A percentile compares a stretch with the other conserved stretches of the same genome.
phyloP scores from a whole-genome alignment of 768 basidiomycete species.

The Mrakia frigida region DNA sequence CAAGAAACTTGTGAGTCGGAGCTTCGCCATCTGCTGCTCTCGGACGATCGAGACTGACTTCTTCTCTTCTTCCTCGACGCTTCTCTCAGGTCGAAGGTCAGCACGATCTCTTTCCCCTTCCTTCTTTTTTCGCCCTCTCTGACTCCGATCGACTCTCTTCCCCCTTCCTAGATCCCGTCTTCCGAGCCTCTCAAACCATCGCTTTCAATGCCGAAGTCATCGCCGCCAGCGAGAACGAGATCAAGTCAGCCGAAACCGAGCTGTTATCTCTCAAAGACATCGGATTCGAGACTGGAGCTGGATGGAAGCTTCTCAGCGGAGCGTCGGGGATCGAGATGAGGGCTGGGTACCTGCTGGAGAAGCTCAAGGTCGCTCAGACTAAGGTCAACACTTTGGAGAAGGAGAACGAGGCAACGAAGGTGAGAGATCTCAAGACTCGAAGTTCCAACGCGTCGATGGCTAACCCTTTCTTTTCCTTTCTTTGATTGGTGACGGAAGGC shows the following conservation, averaged over 20 bases:
- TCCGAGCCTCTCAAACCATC: slow-evolving; percentile 75
- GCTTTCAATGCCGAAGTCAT: slow-evolving; percentile 58
- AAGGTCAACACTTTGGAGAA: slow-evolving; percentile 67
- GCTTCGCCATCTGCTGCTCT: background rate
- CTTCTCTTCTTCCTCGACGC: slow-evolving; percentile 23
- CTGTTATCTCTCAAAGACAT: slow-evolving; percentile 64
- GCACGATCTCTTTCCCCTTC: slow-evolving; percentile 9
- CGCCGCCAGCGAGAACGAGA: slow-evolving; percentile 54
- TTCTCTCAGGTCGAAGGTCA: slow-evolving; percentile 11
- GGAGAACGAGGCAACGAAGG: slow-evolving; percentile 63
- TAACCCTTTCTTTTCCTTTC: background rate
- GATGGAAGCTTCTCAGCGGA: slow-evolving; percentile 18
- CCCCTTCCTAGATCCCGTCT: slow-evolving; percentile 58
- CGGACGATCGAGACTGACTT: slow-evolving; percentile 25
- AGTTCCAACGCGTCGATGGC: background rate
- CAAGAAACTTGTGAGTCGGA: slow-evolving; percentile 58
- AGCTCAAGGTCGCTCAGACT: slow-evolving; percentile 63
- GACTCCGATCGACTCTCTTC: background rate
- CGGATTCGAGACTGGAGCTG: slow-evolving; percentile 45
- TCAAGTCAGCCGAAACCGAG: slow-evolving; percentile 71
- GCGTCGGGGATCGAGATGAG: slow-evolving; percentile 51
- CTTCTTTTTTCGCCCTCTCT: background rate
- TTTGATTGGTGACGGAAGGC: too few relatives aligned
- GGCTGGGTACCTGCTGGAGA: slow-evolving; percentile 62
- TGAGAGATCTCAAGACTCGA: background rate